These are phyloP conservation scores for Pulicaria dysenterica DNA, from an alignment of 129 eudicot genomes.

Conservation along the genomic window DNA sequence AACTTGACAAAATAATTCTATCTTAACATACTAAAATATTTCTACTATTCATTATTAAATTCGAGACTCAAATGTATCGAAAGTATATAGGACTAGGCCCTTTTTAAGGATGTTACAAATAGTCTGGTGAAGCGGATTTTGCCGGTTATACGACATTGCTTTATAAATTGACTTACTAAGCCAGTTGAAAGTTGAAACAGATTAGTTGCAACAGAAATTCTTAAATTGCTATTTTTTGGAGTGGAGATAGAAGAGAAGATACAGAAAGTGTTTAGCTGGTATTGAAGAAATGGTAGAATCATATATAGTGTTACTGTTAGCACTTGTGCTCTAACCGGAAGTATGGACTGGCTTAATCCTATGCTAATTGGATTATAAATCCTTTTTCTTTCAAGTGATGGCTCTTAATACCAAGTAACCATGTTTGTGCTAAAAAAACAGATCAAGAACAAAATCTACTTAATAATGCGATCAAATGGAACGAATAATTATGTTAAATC, in stretches of 20 bases:
- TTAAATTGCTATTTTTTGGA: conserved; percentile 35
- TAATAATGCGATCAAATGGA: background rate
- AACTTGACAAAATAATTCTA: too few relatives aligned
- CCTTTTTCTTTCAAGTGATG: background rate
- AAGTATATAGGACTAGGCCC: too few relatives aligned
- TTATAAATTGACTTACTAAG: conserved; percentile 49
- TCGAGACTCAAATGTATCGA: too few relatives aligned
- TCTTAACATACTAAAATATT: too few relatives aligned
- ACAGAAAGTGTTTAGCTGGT: conserved; percentile 34
- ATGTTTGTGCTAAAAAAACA: background rate
- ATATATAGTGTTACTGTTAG: conserved; percentile 26
- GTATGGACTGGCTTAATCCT: background rate
- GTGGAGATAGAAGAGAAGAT: conserved; percentile 28
- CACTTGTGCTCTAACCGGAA: conserved; percentile 14
- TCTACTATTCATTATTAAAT: too few relatives aligned
- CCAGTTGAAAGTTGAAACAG: conserved; percentile 43
- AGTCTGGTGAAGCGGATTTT: conserved; percentile 54
- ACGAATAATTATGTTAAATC: background rate
- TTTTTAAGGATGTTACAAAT: too few relatives aligned
- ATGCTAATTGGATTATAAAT: background rate
- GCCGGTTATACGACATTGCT: conserved; percentile 68
- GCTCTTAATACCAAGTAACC: background rate
- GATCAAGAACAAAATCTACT: background rate
- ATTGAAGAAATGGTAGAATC: conserved; percentile 2
- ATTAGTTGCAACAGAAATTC: conserved; percentile 21